These are phyloP conservation scores for Agaricus sinodeliciosus DNA, from an alignment of 768 basidiomycete species.

Conservation along the genomic window DNA sequence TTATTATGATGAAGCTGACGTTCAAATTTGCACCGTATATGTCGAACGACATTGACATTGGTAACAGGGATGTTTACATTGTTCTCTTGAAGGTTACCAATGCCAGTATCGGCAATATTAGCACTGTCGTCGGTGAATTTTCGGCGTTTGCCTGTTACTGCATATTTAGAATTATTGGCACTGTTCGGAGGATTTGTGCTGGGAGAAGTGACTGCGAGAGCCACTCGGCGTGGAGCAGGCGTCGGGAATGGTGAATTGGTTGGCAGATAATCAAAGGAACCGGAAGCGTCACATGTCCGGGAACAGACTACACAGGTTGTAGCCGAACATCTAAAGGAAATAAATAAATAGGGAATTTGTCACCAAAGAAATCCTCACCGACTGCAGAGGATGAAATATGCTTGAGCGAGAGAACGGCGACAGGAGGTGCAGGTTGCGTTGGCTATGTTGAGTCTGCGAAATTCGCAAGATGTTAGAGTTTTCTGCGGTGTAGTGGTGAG, in stretches of 20 bases:
- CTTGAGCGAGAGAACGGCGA: constrained; percentile 4
- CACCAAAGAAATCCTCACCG: not conserved
- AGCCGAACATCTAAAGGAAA: constrained; percentile 26
- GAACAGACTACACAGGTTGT: constrained; percentile 39
- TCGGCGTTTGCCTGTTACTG: constrained; percentile 17
- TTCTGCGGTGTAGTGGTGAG: not conserved
- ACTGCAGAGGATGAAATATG: constrained; percentile 1
- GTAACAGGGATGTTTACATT: not conserved
- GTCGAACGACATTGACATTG: not conserved
- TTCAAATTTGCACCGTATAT: constrained; percentile 2
- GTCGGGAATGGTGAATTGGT: constrained; percentile 21
- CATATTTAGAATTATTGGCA: too few relatives aligned
- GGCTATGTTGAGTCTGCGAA: not conserved
- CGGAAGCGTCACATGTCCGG: constrained; percentile 33
- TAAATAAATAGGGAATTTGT: not conserved
- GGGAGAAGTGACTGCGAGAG: not conserved
- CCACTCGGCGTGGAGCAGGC: constrained; percentile 21
- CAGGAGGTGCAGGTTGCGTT: constrained; percentile 2
- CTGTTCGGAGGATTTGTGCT: not conserved
- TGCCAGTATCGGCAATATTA: not conserved
- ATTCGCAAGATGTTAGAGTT: not conserved
- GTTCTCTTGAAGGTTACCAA: not conserved
- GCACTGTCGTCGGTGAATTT: constrained; percentile 18
- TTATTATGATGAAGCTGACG: constrained; percentile 7
- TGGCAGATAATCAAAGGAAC: constrained; percentile 19